Evolutionary conservation across 2,329 filamentous ascomycete species (phyloP).

Genomic region (Cryphonectria nitschkei): DNA sequence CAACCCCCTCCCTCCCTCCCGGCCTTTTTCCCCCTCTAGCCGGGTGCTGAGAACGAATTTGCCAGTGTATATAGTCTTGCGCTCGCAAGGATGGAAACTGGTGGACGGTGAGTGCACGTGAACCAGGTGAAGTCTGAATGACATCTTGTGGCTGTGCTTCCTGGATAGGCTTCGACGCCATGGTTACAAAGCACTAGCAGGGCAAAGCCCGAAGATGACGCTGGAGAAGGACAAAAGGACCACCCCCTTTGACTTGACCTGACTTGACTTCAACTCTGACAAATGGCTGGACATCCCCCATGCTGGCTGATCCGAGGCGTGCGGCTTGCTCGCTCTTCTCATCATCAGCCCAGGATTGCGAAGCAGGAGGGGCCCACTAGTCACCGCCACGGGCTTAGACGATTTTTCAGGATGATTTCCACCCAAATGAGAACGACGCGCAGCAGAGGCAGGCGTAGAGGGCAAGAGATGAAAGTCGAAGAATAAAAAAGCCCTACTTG

Average conservation of each 20-base stretch:
- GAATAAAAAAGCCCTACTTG: not conserved
- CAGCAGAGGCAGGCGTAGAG: not conserved
- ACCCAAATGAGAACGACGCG: not conserved
- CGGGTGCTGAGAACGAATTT: not conserved
- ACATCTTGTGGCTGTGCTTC: not conserved
- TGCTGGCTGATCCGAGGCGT: not conserved
- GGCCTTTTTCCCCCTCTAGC: not conserved
- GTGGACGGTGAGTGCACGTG: not conserved
- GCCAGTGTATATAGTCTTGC: not conserved
- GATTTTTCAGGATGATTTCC: not conserved
- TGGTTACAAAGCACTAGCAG: not conserved
- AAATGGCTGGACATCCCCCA: not conserved
- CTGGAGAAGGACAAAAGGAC: not conserved
- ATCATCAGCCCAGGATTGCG: not conserved
- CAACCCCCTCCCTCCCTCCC: not conserved
- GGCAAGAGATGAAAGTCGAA: not conserved
- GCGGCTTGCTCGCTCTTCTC: slow-evolving; percentile 2
- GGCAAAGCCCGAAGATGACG: not conserved
- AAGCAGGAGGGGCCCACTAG: not conserved
- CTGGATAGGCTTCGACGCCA: not conserved
- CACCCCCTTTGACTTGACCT: not conserved
- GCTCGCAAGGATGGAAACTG: not conserved
- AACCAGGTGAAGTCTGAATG: not conserved
- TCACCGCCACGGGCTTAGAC: not conserved
- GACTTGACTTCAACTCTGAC: not conserved